Evolutionary conservation across 2,329 filamentous ascomycete species (phyloP), one percentile per base, ranked within the genome.

Genomic region (Didymella pomorum): DNA sequence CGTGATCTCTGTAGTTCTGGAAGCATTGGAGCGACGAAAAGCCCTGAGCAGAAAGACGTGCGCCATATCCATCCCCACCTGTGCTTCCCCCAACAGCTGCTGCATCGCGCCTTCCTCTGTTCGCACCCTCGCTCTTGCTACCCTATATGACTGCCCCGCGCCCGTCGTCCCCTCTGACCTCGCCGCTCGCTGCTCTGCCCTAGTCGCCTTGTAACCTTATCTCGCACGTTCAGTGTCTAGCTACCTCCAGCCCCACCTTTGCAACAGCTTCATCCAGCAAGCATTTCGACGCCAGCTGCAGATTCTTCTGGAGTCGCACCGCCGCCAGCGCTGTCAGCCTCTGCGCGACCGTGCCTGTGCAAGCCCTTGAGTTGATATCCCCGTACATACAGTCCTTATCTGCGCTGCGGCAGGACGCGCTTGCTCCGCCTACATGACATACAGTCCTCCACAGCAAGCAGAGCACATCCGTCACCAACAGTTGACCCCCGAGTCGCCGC

Each of bases 401-500:
- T 29, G 50, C 49, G 50, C 58, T 60, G 44, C 60, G 21, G 54
- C 54, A 44, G 46, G 52, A 48, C 61, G 64, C 65, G 67, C 68
- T 58, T 52, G 60, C 50, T 35, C 44, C 56, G 56, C 56, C 44
- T 53, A 55, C 68, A 69, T 76, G 73, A 71, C 74, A 69, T 83
- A 82, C 77, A 82, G 79, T 78, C 79, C 71, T 83, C 84, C 76
- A 80, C 79, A 65, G 84, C 81, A 84, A 75, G 78, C 83, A 71
- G 79, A 79, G 69, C 84, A 88, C 75, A 86, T 87, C 74, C 85
- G 84, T 73, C 86, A 86, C 78, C 84, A 87, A 75, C 84, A 84
- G 65, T 79, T 89, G 71, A 89, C 87, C 72, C 89, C 89, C 64
- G 86, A 89, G 72, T 90, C 87, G 73, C 89, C 89, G 71, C 87